Conservation (phyloP, 1,284 basidiomycete genomes). For the Athelia psychrophila region DNA sequence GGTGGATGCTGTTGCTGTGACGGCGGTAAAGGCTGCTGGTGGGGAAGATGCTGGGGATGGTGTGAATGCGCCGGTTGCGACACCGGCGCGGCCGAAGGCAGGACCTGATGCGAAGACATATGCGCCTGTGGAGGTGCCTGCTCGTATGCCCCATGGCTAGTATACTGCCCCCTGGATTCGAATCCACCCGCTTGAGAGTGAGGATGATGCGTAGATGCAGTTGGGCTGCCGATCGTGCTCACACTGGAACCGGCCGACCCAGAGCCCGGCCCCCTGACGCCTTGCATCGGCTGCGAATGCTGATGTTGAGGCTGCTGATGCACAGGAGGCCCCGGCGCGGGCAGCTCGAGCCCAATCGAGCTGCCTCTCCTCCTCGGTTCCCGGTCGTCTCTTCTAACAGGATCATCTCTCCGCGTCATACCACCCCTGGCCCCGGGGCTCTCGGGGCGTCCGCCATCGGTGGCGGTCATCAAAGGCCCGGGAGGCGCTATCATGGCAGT, state of each 20-base stretch:
- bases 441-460: too few relatives aligned
- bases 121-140: slow-evolving; percentile 22
- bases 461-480: too few relatives aligned
- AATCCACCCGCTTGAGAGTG: slow-evolving; percentile 15
- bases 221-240: slow-evolving; percentile 7
- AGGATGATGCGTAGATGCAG: slow-evolving; percentile 22
- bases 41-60: too few relatives aligned
- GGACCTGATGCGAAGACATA: too few relatives aligned
- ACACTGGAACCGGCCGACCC: slow-evolving; percentile 2
- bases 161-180: slow-evolving; percentile 17
- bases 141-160: slow-evolving; percentile 19
- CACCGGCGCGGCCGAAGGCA: too few relatives aligned
- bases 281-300: slow-evolving; percentile 12
- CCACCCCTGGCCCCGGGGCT: too few relatives aligned
- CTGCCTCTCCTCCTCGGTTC: neutral
- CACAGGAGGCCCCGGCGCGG: neutral
- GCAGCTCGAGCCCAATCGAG: neutral
- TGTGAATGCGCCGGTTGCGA: too few relatives aligned
- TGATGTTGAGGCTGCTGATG: slow-evolving; percentile 13
- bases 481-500: too few relatives aligned
- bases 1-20: slow-evolving; percentile 16
- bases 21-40: slow-evolving; percentile 12
- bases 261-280: neutral
- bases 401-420: too few relatives aligned
- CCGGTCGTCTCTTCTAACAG: too few relatives aligned